Evolutionary conservation across 2,329 filamentous ascomycete genomes (phyloP), one percentile per base, ranked within the genome.

Genomic region (Dothiorella sarmentorum): DNA sequence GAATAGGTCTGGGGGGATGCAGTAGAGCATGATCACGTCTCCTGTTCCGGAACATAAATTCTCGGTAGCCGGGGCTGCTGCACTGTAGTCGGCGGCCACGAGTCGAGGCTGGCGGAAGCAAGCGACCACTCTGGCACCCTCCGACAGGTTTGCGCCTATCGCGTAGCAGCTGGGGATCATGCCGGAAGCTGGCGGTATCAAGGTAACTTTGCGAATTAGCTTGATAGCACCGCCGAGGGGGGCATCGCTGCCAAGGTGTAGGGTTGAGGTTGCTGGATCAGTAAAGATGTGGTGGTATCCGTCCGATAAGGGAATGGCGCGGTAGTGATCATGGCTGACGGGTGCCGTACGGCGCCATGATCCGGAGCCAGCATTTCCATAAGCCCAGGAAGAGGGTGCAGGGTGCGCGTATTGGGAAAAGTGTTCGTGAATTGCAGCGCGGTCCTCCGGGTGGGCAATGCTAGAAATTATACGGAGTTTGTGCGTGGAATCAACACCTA

Each of bases 221-320:
- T 82, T 84, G 0, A 76, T 83, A 56, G 77, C 80, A 42, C 83
- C 82, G 27, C 76, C 76, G 17, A 83, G 72, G 1, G 84, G 82
- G 0, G 82, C 80, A 72, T 88, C 83, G 44, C 78, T 83, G 3
- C 86, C 85, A 15, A 89, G 71, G 61, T 80, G 85, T 6, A 89
- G 76, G 7, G 77, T 69, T 9, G 78, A 80, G 1, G 77, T 82
- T 10, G 70, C 69, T 4, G 85, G 84, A 65, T 88, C 85, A 6
- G 83, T 83, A 67, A 87, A 88, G 4, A 88, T 70, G 33, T 89
- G 76, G 63, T 88, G 84, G 58, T 81, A 74, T 1, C 85, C 85
- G 67, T 89, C 86, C 61, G 83, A 85, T 37, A 89, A 68, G 3
- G 86, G 85, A 11, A 87, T 72, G 2, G 85, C 85, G 44, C 80